Percentiles rank a stretch among this genome's conserved stretches.
Conservation (phyloP, 306 rosid species). For the Vigna hirtella region DNA sequence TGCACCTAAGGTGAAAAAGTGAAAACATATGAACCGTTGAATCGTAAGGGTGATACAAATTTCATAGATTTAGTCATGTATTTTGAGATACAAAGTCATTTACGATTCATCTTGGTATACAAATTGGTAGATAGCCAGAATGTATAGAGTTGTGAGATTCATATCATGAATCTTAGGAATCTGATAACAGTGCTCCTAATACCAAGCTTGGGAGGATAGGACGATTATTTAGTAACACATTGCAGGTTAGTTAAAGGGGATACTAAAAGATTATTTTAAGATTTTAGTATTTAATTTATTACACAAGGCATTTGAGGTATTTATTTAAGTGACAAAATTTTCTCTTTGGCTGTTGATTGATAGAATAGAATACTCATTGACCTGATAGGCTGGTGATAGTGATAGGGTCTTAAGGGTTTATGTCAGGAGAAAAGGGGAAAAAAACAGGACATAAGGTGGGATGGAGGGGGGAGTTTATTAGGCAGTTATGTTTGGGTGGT, state of each 20-base stretch:
- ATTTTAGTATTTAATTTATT: constrained; percentile 3
- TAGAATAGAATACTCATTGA: constrained; percentile 2
- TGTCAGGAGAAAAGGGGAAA: no score
- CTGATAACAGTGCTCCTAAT: not conserved
- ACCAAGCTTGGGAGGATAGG: not conserved
- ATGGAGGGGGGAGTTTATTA: no score
- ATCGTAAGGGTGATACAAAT: not conserved
- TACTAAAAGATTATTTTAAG: not conserved
- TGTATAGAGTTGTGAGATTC: no score
- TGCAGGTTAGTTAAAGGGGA: not conserved
- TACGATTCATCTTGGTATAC: no score
- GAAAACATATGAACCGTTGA: not conserved
- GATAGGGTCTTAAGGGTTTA: no score
- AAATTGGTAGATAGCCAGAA: no score
- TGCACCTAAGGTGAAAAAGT: no score
- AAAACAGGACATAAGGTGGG: no score
- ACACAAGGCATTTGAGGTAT: not conserved
- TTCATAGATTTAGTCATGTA: no score
- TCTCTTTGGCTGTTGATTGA: constrained; percentile 27
- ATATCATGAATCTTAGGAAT: no score
- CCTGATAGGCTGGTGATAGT: constrained; percentile 22
- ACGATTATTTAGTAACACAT: not conserved
- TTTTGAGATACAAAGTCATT: no score
- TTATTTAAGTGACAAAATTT: constrained; percentile 4
- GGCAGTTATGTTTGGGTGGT: no score